Conservation (phyloP, 345 rosid genomes). For the Populus euphratica region DNA sequence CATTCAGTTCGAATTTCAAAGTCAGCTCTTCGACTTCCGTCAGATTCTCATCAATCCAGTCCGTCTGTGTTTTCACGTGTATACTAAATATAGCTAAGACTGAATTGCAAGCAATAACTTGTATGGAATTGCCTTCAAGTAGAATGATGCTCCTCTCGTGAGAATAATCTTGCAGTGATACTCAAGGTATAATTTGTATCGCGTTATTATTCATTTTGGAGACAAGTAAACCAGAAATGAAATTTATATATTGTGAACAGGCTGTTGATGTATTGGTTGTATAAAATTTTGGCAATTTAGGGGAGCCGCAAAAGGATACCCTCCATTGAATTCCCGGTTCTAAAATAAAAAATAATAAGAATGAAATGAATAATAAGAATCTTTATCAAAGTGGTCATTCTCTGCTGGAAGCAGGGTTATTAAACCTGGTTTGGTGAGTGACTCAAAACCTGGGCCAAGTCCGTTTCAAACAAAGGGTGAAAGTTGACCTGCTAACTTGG, state of each 20-base stretch:
- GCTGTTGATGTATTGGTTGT: not conserved
- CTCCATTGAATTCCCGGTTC: not conserved
- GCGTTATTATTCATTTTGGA: not conserved
- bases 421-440: too few species aligned
- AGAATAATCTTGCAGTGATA: not conserved
- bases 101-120: not conserved
- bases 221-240: not conserved
- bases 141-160: not conserved
- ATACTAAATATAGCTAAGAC: not conserved
- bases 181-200: not conserved
- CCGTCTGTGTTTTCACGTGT: not conserved
- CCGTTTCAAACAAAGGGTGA: too few species aligned
- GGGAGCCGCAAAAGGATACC: not conserved
- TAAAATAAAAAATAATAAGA: too few species aligned
- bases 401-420: too few species aligned
- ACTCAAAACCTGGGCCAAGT: too few species aligned
- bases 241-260: not conserved
- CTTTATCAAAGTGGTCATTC: too few species aligned
- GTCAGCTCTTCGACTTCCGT: slow-evolving; percentile 1
- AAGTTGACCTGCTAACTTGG: too few species aligned
- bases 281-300: not conserved
- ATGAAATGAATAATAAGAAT: too few species aligned
- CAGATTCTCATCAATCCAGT: not conserved
- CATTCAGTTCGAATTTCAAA: not conserved
- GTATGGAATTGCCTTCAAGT: not conserved